Evolutionary conservation across 495 filamentous ascomycete genomes (phyloP).

Genomic region (Aspergillus ellipticus): DNA sequence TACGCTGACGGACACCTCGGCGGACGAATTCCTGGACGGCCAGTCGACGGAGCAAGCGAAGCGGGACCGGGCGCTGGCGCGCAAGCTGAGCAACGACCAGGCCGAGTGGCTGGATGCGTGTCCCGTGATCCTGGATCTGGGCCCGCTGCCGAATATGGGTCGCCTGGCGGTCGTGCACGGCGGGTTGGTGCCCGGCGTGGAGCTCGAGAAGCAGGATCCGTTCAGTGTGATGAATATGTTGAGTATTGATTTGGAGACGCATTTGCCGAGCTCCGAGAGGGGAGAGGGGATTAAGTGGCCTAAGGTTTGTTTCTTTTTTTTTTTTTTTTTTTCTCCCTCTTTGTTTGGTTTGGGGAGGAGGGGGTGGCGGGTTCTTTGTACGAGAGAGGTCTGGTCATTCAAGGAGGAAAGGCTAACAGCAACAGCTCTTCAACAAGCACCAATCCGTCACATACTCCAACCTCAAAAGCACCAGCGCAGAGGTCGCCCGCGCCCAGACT

Average conservation of each 20-base stretch:
- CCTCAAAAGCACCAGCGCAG: conserved; percentile 15
- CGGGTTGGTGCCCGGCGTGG: conserved; percentile 71
- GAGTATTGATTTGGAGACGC: conserved; percentile 61
- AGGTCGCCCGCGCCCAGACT: conserved; percentile 23
- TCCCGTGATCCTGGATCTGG: conserved; percentile 72
- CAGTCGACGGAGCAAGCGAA: conserved; percentile 23
- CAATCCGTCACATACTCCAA: conserved; percentile 35
- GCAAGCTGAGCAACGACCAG: conserved; percentile 54
- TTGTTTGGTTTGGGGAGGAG: no score
- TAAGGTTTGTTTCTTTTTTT: conserved; percentile 45
- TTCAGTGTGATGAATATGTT: conserved; percentile 89
- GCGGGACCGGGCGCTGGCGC: conserved; percentile 47
- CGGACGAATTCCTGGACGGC: conserved; percentile 10
- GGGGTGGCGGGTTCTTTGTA: no score
- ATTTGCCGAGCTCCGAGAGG: conserved; percentile 54
- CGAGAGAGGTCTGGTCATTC: no score
- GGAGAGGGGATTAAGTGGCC: conserved; percentile 63
- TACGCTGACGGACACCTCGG: conserved; percentile 6
- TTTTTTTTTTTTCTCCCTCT: no score
- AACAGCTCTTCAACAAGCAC: conserved; percentile 56
- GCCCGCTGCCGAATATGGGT: conserved; percentile 51
- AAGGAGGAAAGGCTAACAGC: no score
- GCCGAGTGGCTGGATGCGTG: conserved; percentile 64
- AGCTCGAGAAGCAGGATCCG: conserved; percentile 71
- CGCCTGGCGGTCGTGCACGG: conserved; percentile 77